These are phyloP conservation scores for Tulasnella sp. DNA, from an alignment of 768 basidiomycete species.

Conservation along the genomic window DNA sequence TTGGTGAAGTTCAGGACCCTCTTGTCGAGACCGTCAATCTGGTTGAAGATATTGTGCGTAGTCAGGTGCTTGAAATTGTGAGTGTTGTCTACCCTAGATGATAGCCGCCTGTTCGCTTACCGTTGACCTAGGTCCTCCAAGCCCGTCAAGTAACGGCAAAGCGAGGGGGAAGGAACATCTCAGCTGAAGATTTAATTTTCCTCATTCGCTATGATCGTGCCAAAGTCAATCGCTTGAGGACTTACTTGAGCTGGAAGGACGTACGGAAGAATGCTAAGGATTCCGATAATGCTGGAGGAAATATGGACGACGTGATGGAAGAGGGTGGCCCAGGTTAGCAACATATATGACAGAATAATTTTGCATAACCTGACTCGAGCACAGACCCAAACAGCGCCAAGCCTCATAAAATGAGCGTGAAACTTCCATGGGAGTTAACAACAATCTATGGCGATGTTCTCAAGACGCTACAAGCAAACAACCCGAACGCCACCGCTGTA, in stretches of 20 bases:
- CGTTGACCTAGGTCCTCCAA: constrained; percentile 62
- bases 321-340: constrained; percentile 72
- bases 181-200: constrained; percentile 93
- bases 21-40: constrained; percentile 81
- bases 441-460: constrained; percentile 90
- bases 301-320: constrained; percentile 76
- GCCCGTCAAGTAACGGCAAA: constrained; percentile 78
- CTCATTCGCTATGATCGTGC: constrained; percentile 91
- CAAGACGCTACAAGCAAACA: constrained; percentile 33
- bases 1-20: constrained; percentile 91
- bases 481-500: constrained; percentile 39
- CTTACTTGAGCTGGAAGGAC: constrained; percentile 96
- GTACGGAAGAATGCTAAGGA: constrained; percentile 94
- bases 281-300: constrained; percentile 73
- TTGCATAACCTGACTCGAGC: not conserved
- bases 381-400: constrained; percentile 49
- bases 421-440: constrained; percentile 92
- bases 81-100: constrained; percentile 29
- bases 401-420: constrained; percentile 89
- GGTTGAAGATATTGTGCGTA: constrained; percentile 91
- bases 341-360: not conserved
- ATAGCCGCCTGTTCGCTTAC: not conserved
- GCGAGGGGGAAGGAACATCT: constrained; percentile 78
- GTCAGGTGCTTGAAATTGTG: constrained; percentile 88
- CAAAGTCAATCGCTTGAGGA: constrained; percentile 87